A percentile compares a stretch with the other conserved stretches of the same genome.
Conservation (phyloP, 2,329 filamentous ascomycete species). For the Fusarium pseudocircinatum region DNA sequence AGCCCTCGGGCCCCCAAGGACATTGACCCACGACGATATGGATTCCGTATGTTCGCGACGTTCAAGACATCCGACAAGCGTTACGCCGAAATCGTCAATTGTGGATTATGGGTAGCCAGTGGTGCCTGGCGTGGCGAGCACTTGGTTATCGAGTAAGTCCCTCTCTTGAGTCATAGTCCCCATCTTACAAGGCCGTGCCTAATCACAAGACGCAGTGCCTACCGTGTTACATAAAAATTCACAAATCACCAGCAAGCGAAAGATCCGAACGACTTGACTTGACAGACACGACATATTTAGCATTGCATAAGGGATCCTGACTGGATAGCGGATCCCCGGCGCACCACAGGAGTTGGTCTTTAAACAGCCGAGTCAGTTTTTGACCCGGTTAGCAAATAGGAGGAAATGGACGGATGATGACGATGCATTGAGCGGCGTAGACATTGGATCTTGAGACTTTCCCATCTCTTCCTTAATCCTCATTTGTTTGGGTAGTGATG, state of each 20-base stretch:
- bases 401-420: conserved; percentile 21
- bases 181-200: conserved; percentile 7
- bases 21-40: conserved; percentile 56
- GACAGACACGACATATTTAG: conserved; percentile 17
- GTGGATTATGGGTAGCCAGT: conserved; percentile 60
- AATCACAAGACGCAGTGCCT: conserved; percentile 42
- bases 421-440: conserved; percentile 39
- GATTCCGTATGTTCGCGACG: conserved; percentile 59
- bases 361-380: conserved; percentile 27
- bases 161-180: conserved; percentile 1
- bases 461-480: conserved; percentile 10
- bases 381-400: conserved; percentile 28
- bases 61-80: conserved; percentile 62
- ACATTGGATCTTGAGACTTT: background rate
- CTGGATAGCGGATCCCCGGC: conserved; percentile 37
- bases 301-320: conserved; percentile 38
- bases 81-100: conserved; percentile 60
- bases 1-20: conserved; percentile 50
- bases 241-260: conserved; percentile 4
- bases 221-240: conserved; percentile 46
- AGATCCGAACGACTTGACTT: conserved; percentile 2
- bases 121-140: conserved; percentile 58
- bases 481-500: conserved; percentile 21
- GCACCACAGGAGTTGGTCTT: conserved; percentile 31
- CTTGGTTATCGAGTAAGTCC: conserved; percentile 57